Evolutionary conservation across 2,329 filamentous ascomycete species (phyloP).

Genomic region (Teratosphaeria gauchensis): DNA sequence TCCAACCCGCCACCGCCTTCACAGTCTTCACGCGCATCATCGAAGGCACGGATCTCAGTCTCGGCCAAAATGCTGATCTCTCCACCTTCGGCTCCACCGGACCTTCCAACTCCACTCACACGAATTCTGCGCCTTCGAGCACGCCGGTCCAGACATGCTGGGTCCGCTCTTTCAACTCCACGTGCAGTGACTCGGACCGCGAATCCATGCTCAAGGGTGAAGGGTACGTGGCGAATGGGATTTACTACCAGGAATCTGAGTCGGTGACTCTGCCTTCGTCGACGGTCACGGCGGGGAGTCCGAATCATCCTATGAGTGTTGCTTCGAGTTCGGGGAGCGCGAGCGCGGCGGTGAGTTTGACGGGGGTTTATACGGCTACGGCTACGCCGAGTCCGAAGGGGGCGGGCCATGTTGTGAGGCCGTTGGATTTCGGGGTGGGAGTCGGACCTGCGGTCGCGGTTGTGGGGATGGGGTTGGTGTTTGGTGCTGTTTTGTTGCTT

Average conservation of each 20-base stretch:
- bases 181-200: constrained; percentile 45
- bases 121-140: constrained; percentile 39
- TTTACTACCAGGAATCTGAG: constrained; percentile 38
- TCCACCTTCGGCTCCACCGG: constrained; percentile 49
- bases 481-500: not conserved
- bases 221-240: constrained; percentile 52
- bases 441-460: not conserved
- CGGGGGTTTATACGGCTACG: constrained; percentile 30
- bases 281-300: constrained; percentile 23
- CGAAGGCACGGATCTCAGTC: constrained; percentile 39
- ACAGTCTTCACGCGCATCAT: constrained; percentile 45
- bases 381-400: constrained; percentile 23
- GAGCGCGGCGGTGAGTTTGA: constrained; percentile 14
- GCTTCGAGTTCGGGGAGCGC: constrained; percentile 5
- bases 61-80: constrained; percentile 31
- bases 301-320: constrained; percentile 21
- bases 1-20: constrained; percentile 44
- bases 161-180: constrained; percentile 42
- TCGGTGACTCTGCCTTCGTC: constrained; percentile 29
- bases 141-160: constrained; percentile 50
- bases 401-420: not conserved
- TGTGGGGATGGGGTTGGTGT: not conserved
- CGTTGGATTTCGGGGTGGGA: not conserved
- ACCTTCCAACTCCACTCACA: constrained; percentile 47
- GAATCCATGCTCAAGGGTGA: constrained; percentile 38